phyloP scores from a whole-genome alignment of 2,329 filamentous ascomycete species.

The Penicillium brasilianum region DNA sequence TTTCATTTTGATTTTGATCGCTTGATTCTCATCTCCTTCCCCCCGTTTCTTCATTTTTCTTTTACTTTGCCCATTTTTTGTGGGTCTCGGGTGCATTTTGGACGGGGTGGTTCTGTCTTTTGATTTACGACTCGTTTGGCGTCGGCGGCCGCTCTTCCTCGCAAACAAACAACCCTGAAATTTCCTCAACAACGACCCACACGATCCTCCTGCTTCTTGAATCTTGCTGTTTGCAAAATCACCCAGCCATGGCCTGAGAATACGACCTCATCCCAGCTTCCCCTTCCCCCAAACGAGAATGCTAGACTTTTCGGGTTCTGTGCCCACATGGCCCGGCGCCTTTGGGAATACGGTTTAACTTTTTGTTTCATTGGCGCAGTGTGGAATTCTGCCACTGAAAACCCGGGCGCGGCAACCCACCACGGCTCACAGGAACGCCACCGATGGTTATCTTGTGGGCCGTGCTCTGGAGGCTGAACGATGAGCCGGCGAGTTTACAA shows the following conservation, averaged over 20 bases:
- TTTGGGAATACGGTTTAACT: background rate
- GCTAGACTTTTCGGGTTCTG: background rate
- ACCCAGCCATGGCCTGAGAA: background rate
- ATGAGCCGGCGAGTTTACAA: background rate
- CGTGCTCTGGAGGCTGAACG: background rate
- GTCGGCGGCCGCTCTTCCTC: constrained; percentile 24
- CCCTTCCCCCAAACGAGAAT: background rate
- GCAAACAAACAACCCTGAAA: background rate
- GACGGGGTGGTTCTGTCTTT: constrained; percentile 34
- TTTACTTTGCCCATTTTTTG: background rate
- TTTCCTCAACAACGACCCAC: background rate
- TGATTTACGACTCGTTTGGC: constrained; percentile 32
- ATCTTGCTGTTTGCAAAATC: background rate
- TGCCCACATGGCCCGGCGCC: background rate
- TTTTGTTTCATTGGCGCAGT: background rate
- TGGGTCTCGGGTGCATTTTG: constrained; percentile 34
- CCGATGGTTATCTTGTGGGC: background rate
- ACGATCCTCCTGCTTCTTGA: background rate
- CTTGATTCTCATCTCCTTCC: constrained; percentile 1
- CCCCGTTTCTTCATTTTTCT: constrained; percentile 3
- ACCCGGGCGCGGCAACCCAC: background rate
- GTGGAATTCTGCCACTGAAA: background rate
- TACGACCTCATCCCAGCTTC: background rate
- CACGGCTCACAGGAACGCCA: background rate
- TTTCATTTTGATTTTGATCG: constrained; percentile 11